A percentile compares a stretch with the other conserved stretches of the same genome.
phyloP scores from a whole-genome alignment of 352 stramenopile genomes.

The Globisporangium acanthophoron region DNA sequence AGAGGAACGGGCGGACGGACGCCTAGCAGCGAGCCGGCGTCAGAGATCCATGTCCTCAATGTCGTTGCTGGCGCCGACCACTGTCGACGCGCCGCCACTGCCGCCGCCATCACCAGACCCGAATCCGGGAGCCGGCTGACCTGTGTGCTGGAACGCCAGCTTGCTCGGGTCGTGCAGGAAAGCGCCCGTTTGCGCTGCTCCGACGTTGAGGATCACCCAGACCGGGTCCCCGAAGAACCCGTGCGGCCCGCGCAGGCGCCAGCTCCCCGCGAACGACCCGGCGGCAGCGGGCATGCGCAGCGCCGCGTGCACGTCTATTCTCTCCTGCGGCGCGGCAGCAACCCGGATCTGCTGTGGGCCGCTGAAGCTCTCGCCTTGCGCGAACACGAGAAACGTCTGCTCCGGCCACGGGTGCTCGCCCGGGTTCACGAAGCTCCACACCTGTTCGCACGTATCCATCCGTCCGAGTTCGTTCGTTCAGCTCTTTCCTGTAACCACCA shows the following conservation, averaged over 20 bases:
- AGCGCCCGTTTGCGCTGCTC: slow-evolving; percentile 15
- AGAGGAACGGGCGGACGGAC: neutral
- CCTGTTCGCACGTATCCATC: slow-evolving; percentile 15
- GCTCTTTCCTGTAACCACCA: no score
- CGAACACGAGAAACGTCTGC: slow-evolving; percentile 57
- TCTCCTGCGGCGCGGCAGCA: slow-evolving; percentile 26
- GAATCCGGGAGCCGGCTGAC: neutral
- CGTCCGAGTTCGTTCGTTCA: neutral
- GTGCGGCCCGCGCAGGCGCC: slow-evolving; percentile 54
- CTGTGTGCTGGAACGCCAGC: slow-evolving; percentile 9
- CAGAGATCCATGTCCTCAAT: slow-evolving; percentile 18
- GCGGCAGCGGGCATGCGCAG: slow-evolving; percentile 50
- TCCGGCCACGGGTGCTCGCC: slow-evolving; percentile 47
- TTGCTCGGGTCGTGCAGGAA: slow-evolving; percentile 16
- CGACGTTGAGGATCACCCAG: slow-evolving; percentile 74
- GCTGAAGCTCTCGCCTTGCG: slow-evolving; percentile 57
- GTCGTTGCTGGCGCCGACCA: slow-evolving; percentile 9
- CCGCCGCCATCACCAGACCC: neutral
- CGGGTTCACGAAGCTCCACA: slow-evolving; percentile 79
- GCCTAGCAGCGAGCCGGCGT: neutral
- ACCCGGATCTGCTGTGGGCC: slow-evolving; percentile 53
- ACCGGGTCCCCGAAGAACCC: slow-evolving; percentile 75
- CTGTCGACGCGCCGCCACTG: slow-evolving; percentile 1
- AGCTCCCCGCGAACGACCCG: slow-evolving; percentile 68
- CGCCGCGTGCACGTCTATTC: slow-evolving; percentile 58